Conservation (phyloP, 495 filamentous ascomycete genomes). For the Echria macrotheca region DNA sequence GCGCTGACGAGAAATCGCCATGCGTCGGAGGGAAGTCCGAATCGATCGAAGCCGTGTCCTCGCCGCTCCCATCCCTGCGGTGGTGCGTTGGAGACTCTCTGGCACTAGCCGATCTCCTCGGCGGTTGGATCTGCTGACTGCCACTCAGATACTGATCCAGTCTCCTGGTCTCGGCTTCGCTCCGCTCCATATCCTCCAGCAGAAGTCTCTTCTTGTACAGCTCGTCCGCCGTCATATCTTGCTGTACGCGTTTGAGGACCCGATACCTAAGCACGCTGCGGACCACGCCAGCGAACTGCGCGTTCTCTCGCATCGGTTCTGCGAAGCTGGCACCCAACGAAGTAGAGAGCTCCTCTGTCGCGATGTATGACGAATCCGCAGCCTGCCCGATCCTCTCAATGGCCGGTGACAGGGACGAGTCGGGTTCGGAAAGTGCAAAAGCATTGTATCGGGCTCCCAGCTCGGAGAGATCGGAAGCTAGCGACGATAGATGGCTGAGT, state of each 20-base stretch:
- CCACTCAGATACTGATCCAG: constrained; percentile 84
- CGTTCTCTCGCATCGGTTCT: constrained; percentile 93
- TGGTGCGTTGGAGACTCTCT: constrained; percentile 43
- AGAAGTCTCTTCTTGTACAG: constrained; percentile 72
- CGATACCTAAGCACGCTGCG: constrained; percentile 80
- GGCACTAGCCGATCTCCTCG: constrained; percentile 60
- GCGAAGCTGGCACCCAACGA: constrained; percentile 84
- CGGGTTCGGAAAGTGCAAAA: constrained; percentile 91
- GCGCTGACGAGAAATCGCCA: constrained; percentile 56
- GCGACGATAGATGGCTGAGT: constrained; percentile 69
- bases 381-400: constrained; percentile 94
- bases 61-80: constrained; percentile 41
- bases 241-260: constrained; percentile 86
- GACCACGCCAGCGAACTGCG: constrained; percentile 94
- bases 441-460: constrained; percentile 91
- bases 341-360: constrained; percentile 82
- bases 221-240: constrained; percentile 94
- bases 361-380: constrained; percentile 91
- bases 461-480: constrained; percentile 86
- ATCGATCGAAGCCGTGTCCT: constrained; percentile 80
- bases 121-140: constrained; percentile 54
- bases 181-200: constrained; percentile 78
- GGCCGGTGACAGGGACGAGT: constrained; percentile 78
- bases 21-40: constrained; percentile 93
- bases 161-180: constrained; percentile 83